Evolutionary conservation across 2,329 filamentous ascomycete species (phyloP), one percentile per base, ranked within the genome.

Genomic region (Cytospora piceae): DNA sequence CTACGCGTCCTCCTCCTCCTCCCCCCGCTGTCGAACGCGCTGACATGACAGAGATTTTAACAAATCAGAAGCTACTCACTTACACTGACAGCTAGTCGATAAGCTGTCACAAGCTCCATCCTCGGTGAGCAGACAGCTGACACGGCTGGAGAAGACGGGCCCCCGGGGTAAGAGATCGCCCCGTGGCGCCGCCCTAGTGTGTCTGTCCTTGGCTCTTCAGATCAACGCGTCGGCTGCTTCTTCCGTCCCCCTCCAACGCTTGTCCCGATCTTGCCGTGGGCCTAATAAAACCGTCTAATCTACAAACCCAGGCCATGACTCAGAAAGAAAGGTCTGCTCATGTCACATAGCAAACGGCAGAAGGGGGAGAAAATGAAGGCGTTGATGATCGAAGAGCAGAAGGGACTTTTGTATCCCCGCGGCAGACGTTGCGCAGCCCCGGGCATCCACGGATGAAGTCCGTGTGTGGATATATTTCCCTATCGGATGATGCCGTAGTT

Each of bases 201-300:
- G n/a, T 37, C 42, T 17, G 53, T 39, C 61, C 39, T 58, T 63
- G 53, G 39, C 56, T 57, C 39, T 63, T 46, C 39, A 46, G 61
- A 63, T 63, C 61, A 63, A 51, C 61, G 15, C 61, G 51, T 63
- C 61, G 53, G 7, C 29, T 62, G 34, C 61, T 55, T 57, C 53
- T 34, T 63, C 51, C 29, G 53, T 42, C 12, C 14, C 32, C 29
- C 8, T 29, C 37, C 46, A 51, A 42, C 60, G 60, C 52, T 53
- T 46, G 17, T 49, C 37, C 61, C 39, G 61, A 49, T 49, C 42
- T 4, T 49, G 42, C n/a, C 42, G n/a, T 34, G 17, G 42, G 42
- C n/a, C 42, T 22, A 49, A 49, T 12, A 4, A 49, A 49, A 49
- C 20, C n/a, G n/a, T 11, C 42, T 49, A 22, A n/a, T 46, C 17